A percentile compares a stretch with the other conserved stretches of the same genome.
Conservation (phyloP, 1,284 basidiomycete species). For the Papiliotrema flavescens region DNA sequence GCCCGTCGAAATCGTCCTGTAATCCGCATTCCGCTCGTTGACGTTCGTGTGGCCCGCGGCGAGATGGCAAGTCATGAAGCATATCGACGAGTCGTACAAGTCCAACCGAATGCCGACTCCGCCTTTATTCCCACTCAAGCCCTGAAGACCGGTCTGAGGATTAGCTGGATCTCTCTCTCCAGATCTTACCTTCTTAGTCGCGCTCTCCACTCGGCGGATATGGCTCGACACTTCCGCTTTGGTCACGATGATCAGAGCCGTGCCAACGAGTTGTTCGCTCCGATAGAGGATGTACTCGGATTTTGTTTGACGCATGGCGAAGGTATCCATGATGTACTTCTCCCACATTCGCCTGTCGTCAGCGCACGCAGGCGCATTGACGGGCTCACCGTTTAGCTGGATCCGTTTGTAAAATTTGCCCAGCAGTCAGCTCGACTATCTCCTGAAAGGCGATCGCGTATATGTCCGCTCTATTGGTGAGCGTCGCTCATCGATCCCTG, state of each 20-base stretch:
- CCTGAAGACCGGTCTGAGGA: slow-evolving; percentile 81
- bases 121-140: slow-evolving; percentile 97
- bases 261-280: slow-evolving; percentile 92
- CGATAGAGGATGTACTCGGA: slow-evolving; percentile 79
- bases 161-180: background rate
- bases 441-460: slow-evolving; percentile 95
- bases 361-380: background rate
- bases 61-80: slow-evolving; percentile 87
- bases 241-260: slow-evolving; percentile 81
- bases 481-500: background rate
- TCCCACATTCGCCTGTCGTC: slow-evolving; percentile 76
- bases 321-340: slow-evolving; percentile 69
- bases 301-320: slow-evolving; percentile 61
- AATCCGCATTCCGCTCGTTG: slow-evolving; percentile 89
- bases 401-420: slow-evolving; percentile 94
- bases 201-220: slow-evolving; percentile 86
- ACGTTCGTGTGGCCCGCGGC: slow-evolving; percentile 89
- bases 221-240: slow-evolving; percentile 69
- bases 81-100: slow-evolving; percentile 84
- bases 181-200: slow-evolving; percentile 73
- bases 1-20: slow-evolving; percentile 76
- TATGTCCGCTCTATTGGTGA: slow-evolving; percentile 68
- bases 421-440: slow-evolving; percentile 92
- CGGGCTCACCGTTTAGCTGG: slow-evolving; percentile 75
- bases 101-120: slow-evolving; percentile 91